Base-by-base conservation (phyloP, 2,329 filamentous ascomycete genomes). In the Cercospora sesami region DNA sequence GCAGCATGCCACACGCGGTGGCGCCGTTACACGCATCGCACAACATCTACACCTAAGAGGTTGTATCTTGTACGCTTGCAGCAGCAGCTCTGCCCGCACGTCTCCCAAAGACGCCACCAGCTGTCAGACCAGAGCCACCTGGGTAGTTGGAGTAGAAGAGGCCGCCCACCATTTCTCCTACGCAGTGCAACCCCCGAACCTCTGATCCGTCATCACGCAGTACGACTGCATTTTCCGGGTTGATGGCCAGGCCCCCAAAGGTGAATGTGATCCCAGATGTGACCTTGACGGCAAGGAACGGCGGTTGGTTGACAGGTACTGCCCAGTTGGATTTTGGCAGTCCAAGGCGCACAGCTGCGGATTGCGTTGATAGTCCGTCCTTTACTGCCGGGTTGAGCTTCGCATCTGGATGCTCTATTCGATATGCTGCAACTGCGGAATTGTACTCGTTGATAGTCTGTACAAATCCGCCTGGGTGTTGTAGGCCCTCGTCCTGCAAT, bases 251-350 rank as follows among this genome's bases (percentile, higher is more conserved):
- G 0, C 89, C 88, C 1, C 88, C 89, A 78, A 91, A 91, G 0
- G 89, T 91, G 71, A 91, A 91, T 0, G 88, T 90, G 16, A 91
- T 84, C 1, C 89, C 89, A 57, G 86, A 87, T 4, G 85, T 86
- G 2, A 91, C 87, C 71, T 87, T 86, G 57, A 91, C 85, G 0
- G 89, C 89, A 26, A 89, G 77, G 72, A 87, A 91, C 0, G 89
- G 89, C 0, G 81, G 80, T 69, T 85, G 75, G 42, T 84, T 81
- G 7, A 91, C 72, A 0, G 88, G 83, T 5, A 87, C 71, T 0
- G 89, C 89, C 89, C 89, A 91, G 70, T 91, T 91, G 0, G 87
- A 85, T 78, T 91, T 91, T 0, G 84, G 79, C 8, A 89, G 74
- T 0, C 75, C 60, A 8, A 90, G 77, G 0, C 76, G 71, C 9